phyloP scores from a whole-genome alignment of 306 rosid species.

The Casuarina cunninghamiana region DNA sequence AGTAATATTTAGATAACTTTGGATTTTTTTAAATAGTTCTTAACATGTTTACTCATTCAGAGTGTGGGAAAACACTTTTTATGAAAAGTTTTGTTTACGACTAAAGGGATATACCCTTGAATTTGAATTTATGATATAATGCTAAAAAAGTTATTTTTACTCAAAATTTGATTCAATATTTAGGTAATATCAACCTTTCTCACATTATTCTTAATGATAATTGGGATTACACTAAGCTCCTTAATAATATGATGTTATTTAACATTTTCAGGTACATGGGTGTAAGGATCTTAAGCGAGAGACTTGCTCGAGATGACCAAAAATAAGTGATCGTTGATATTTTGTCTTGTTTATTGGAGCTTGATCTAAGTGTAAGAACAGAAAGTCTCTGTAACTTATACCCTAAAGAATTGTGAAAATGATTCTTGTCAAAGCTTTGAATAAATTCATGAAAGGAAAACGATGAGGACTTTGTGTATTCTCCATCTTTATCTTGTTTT shows the following conservation, averaged over 20 bases:
- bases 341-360: not conserved
- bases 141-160: too few species aligned
- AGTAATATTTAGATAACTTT: too few species aligned
- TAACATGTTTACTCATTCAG: too few species aligned
- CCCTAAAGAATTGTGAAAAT: not conserved
- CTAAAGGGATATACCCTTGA: too few species aligned
- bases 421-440: not conserved
- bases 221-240: too few species aligned
- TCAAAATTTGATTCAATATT: too few species aligned
- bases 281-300: constrained; percentile 53
- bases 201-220: too few species aligned
- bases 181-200: too few species aligned
- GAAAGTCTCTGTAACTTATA: not conserved
- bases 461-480: not conserved
- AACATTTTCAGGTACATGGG: constrained; percentile 70
- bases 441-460: not conserved
- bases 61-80: too few species aligned
- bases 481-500: not conserved
- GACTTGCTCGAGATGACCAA: constrained; percentile 20
- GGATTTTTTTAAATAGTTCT: too few species aligned
- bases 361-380: not conserved
- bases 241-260: not conserved
- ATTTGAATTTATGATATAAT: too few species aligned
- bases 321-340: not conserved
- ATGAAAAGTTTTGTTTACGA: too few species aligned